phyloP scores from a whole-genome alignment of 805 yeast species.

The Kluyveromyces lactis region DNA sequence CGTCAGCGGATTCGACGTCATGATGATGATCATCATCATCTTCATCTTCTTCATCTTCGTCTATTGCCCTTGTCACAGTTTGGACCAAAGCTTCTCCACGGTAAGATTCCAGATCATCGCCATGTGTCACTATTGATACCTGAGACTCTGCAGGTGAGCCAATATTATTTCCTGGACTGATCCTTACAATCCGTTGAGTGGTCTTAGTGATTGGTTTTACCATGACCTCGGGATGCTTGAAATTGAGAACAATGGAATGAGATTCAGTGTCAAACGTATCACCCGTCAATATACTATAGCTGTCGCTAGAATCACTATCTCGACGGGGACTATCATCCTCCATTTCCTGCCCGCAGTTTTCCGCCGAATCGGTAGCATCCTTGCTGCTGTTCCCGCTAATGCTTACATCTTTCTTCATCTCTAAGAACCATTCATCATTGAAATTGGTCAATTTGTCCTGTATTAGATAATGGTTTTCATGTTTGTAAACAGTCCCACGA shows the following conservation, averaged over 20 bases:
- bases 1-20: not conserved
- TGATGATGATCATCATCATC: constrained; percentile 4
- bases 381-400: not conserved
- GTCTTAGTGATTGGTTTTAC: not conserved
- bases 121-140: constrained; percentile 1
- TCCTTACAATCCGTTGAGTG: not conserved
- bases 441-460: constrained; percentile 25
- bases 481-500: constrained; percentile 22
- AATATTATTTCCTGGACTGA: not conserved
- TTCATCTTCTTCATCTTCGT: constrained; percentile 6
- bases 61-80: constrained; percentile 7
- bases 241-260: constrained; percentile 18
- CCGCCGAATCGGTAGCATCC: not conserved
- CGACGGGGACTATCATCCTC: not conserved
- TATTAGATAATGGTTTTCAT: constrained; percentile 28
- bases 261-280: constrained; percentile 4
- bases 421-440: constrained; percentile 21
- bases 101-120: constrained; percentile 8
- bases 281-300: constrained; percentile 7
- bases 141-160: not conserved
- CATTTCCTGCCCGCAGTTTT: not conserved
- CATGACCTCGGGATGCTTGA: constrained; percentile 9
- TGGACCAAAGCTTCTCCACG: constrained; percentile 8
- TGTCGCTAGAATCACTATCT: not conserved
- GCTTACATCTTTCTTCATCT: constrained; percentile 7